Evolutionary conservation across 345 rosid genomes (phyloP), one percentile per base, ranked within the genome.

Genomic region (Noccaea bulbosa): DNA sequence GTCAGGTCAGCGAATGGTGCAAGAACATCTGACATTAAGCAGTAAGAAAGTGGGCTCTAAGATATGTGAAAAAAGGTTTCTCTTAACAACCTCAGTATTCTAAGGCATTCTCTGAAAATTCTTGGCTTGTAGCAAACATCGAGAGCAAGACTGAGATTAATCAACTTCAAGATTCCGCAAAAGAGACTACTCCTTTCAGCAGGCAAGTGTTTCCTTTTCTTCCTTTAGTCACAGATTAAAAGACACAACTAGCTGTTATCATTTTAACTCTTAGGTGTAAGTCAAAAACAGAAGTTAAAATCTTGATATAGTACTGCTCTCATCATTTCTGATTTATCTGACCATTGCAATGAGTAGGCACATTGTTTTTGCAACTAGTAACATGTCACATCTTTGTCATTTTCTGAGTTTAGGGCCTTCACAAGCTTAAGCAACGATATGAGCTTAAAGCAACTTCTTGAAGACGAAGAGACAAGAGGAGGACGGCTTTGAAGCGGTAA

Each of bases 121-220:
- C 14, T 2, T 3, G 67, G 66, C 16, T 46, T 47, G 2, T 27
- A 37, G 17, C 40, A 59, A 5, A 15, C 41, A 50, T 11, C 4
- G 22, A 17, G n/a, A 20, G 24, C 47, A 17, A 34, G 6, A 10
- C 27, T 45, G 15, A 67, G 55, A 34, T 8, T 33, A 53, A 45
- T 40, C 71, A 48, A 48, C 20, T 48, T 47, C 37, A 48, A 48
- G 59, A 48, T 48, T 73, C n/a, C 8, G 1, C n/a, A 5, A 65
- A 40, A 2, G 9, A 39, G 60, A 48, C 61, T 65, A 38, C 60
- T 65, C 56, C 59, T 12, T 0, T 22, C 67, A 58, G 60, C 39
- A 73, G 67, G 72, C 39, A 73, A 73, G 70, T 71, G 33, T 22
- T 54, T 33, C 20, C 15, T 5, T 45, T 73, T 48, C 39, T 32